Evolutionary conservation across 192 early-diverging fungal species (phyloP), one percentile per base, ranked within the genome.

Genomic region (Backusella australiensis): DNA sequence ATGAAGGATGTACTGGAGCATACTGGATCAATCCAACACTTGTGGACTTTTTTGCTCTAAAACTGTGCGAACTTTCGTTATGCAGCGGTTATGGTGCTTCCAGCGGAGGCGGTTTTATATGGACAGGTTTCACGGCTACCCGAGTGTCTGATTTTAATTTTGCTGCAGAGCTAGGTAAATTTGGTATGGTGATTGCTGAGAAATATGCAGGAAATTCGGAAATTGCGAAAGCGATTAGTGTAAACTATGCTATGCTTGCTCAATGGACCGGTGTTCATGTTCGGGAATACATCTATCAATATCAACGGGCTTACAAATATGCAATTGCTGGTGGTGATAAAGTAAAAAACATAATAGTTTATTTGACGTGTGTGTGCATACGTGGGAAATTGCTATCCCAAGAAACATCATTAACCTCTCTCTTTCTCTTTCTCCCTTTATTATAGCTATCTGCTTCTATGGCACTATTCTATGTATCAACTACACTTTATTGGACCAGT

Each of bases 311-410:
- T 32, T 78, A 78, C 19, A 74, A 74, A 38, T 74, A 52, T 52
- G 77, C 77, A 14, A 52, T 78, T 26, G 71, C 77, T 68, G 77
- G 66, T 23, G 77, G 77, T 34, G 77, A 78, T 67, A 78, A 74
- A 26, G 75, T 76, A 76, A 75, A 34, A 44, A 42, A 32, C 8
- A 21, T 74, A 36, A 42, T 74, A 26, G 6, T 66, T 26, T 42
- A 32, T 56, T 34, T 56, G n/a, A 56, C n/a, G 14, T 39, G 19
- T 53, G 52, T 53, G 52, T 21, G 17, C 52, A 53, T 53, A 44
- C 12, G 19, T 53, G 52, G 52, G 52, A 53, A 21, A 11, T 53
- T 38, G 1, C 19, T 53, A 23, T 53, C 17, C 19, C 17, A 9
- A 53, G 52, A 23, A 53, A 53, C 17, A 23, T 7, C 17, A 34